These are phyloP conservation scores for Lathyrus oleraceus DNA, from an alignment of 306 rosid species.

Conservation along the genomic window DNA sequence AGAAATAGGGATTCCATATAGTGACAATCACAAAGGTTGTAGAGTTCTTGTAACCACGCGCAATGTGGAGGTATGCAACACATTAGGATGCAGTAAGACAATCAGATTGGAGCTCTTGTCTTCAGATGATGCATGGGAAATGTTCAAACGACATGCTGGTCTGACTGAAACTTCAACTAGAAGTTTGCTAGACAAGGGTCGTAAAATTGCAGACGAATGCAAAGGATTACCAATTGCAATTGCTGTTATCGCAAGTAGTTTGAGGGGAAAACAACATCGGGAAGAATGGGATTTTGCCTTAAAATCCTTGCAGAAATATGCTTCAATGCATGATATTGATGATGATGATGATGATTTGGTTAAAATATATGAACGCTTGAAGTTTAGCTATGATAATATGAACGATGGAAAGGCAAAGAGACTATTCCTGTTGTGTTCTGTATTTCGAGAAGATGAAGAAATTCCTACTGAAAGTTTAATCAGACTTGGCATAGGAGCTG, in stretches of 20 bases:
- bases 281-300: neutral
- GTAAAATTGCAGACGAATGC: constrained; percentile 14
- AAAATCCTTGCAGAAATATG: neutral
- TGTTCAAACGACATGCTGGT: constrained; percentile 3
- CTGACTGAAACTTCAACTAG: neutral
- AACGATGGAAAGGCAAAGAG: neutral
- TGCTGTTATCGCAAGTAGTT: neutral
- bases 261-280: neutral
- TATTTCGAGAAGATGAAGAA: constrained; percentile 34
- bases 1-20: constrained; percentile 11
- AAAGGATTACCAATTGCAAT: constrained; percentile 31
- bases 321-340: neutral
- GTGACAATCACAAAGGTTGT: neutral
- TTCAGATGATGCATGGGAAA: neutral
- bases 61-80: neutral
- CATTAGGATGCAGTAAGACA: neutral
- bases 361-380: neutral
- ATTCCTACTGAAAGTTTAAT: neutral
- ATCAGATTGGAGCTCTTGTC: neutral
- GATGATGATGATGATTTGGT: neutral
- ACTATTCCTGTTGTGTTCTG: constrained; percentile 29
- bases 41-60: constrained; percentile 28
- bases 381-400: constrained; percentile 3
- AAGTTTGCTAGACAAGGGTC: neutral
- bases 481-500: neutral